A percentile compares a stretch with the other conserved stretches of the same genome.
These are phyloP conservation scores for Bipolaris bicolor DNA, from an alignment of 2,329 filamentous ascomycete genomes.

Conservation along the genomic window DNA sequence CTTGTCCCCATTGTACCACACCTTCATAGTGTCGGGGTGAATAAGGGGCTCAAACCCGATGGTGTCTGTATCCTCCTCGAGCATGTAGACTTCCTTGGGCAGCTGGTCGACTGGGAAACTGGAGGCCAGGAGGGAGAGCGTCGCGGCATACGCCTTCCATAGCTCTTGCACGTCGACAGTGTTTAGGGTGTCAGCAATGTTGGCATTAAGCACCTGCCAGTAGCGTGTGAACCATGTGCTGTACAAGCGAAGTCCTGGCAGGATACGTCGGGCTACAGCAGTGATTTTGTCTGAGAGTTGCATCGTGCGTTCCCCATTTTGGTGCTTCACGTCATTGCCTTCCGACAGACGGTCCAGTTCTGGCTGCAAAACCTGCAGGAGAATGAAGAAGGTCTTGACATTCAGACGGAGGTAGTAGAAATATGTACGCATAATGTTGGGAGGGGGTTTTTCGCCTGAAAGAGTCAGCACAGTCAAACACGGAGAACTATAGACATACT, in stretches of 20 bases:
- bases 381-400: conserved; percentile 73
- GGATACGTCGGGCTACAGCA: conserved; percentile 63
- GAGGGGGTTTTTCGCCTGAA: conserved; percentile 34
- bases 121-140: conserved; percentile 64
- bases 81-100: conserved; percentile 64
- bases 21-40: conserved; percentile 55
- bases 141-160: conserved; percentile 70
- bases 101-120: conserved; percentile 65
- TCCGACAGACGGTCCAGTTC: conserved; percentile 67
- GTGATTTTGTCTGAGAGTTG: conserved; percentile 60
- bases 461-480: conserved; percentile 15
- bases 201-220: conserved; percentile 60
- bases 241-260: conserved; percentile 70
- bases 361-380: conserved; percentile 73
- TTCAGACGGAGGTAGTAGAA: conserved; percentile 78
- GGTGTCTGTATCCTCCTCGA: conserved; percentile 72
- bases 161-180: conserved; percentile 65
- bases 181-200: conserved; percentile 61
- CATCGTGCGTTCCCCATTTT: conserved; percentile 41
- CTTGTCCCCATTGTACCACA: conserved; percentile 58
- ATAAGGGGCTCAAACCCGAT: conserved; percentile 69
- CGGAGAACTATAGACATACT: conserved; percentile 51
- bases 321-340: conserved; percentile 54
- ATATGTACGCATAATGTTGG: conserved; percentile 51
- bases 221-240: conserved; percentile 70